A percentile compares a stretch with the other conserved stretches of the same genome.
phyloP scores from a whole-genome alignment of 495 filamentous ascomycete species.

The Bacidia rubella region DNA sequence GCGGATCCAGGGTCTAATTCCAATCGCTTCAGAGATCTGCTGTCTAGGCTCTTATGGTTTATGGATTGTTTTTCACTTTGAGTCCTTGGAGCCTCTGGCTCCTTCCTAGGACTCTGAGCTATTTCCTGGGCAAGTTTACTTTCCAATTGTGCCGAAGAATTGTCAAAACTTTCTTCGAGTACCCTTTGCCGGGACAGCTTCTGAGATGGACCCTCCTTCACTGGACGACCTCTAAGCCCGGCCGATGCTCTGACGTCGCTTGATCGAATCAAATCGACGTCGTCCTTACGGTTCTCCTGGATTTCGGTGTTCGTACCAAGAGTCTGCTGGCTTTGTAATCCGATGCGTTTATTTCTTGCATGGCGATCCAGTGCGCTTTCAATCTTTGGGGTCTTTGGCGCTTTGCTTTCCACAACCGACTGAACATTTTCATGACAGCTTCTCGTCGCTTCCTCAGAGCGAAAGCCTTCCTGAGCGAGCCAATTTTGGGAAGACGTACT shows the following conservation, averaged over 20 bases:
- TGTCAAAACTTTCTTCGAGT: constrained; percentile 23
- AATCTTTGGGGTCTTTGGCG: constrained; percentile 4
- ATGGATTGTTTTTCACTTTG: background rate
- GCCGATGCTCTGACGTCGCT: constrained; percentile 38
- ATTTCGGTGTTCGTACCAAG: constrained; percentile 7
- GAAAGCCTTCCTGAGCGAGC: constrained; percentile 20
- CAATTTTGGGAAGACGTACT: constrained; percentile 1
- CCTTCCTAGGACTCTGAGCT: background rate
- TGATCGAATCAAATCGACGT: constrained; percentile 31
- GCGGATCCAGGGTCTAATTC: background rate
- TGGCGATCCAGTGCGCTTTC: constrained; percentile 18
- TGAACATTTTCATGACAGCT: background rate
- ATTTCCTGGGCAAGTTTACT: constrained; percentile 14
- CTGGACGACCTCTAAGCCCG: constrained; percentile 16
- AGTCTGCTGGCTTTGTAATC: background rate
- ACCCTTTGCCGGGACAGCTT: constrained; percentile 19
- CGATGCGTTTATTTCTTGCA: constrained; percentile 8
- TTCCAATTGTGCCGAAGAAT: constrained; percentile 1
- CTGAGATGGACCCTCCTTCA: constrained; percentile 19
- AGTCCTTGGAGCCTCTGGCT: background rate
- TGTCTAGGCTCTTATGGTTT: no score
- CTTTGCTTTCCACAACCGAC: background rate
- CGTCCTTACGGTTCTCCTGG: constrained; percentile 22
- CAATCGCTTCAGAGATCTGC: no score
- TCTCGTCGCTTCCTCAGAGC: background rate